phyloP scores from a whole-genome alignment of 2,329 filamentous ascomycete species.

The Colletotrichum tamarilloi region DNA sequence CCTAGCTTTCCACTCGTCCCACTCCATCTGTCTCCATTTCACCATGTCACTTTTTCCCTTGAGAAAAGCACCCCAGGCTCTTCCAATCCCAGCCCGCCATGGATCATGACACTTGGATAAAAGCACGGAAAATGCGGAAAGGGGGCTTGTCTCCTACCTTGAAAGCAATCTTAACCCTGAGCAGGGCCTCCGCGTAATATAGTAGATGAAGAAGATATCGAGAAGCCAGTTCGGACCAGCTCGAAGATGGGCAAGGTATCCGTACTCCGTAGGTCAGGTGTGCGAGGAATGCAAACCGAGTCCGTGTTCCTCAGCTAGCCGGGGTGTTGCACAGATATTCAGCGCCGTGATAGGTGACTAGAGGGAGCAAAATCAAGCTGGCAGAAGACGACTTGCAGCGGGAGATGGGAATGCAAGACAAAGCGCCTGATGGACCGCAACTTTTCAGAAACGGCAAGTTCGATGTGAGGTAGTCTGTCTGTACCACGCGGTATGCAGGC shows the following conservation, averaged over 20 bases:
- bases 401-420: not conserved
- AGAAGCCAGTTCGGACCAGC: not conserved
- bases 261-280: not conserved
- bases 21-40: not conserved
- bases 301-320: not conserved
- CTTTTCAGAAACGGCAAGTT: not conserved
- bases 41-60: not conserved
- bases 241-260: not conserved
- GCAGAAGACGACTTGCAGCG: not conserved
- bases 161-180: not conserved
- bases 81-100: not conserved
- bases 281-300: not conserved
- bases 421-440: not conserved
- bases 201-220: not conserved
- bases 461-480: not conserved
- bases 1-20: not conserved
- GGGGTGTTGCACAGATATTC: not conserved
- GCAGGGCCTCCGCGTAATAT: not conserved
- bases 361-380: not conserved
- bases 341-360: not conserved
- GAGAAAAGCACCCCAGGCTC: not conserved
- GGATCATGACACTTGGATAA: not conserved
- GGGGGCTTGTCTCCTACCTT: conserved; percentile 1
- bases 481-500: not conserved
- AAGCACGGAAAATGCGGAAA: not conserved